These are phyloP conservation scores for Sporodiniella umbellata DNA, from an alignment of 371 early-diverging fungal genomes.

Conservation along the genomic window DNA sequence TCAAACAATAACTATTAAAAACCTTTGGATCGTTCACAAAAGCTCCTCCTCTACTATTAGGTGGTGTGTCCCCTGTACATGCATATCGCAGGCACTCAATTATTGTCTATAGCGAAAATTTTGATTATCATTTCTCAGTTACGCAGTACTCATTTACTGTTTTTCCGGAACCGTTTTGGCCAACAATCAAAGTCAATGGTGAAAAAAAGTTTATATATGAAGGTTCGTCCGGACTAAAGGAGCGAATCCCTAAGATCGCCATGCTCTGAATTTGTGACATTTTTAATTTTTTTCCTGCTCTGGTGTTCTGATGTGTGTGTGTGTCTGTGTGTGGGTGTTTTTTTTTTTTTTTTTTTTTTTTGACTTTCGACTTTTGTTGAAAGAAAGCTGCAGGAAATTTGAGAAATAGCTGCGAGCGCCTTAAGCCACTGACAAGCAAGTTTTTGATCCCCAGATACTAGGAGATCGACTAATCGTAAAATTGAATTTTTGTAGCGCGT, in stretches of 20 bases:
- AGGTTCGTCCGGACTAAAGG: conserved; percentile 84
- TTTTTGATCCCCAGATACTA: too few species aligned
- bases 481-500: too few species aligned
- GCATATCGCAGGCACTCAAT: conserved; percentile 98
- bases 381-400: too few species aligned
- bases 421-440: too few species aligned
- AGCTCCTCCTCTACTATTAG: conserved; percentile 87
- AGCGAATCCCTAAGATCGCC: conserved; percentile 91
- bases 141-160: conserved; percentile 53
- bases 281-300: background rate
- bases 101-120: conserved; percentile 73
- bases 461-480: too few species aligned
- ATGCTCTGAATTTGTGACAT: conserved; percentile 85
- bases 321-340: too few species aligned
- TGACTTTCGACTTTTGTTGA: too few species aligned
- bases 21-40: conserved; percentile 99
- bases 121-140: too few species aligned
- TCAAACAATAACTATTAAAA: too few species aligned
- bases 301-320: too few species aligned
- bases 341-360: too few species aligned
- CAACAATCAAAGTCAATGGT: conserved; percentile 98
- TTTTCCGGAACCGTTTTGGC: conserved; percentile 98
- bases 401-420: too few species aligned
- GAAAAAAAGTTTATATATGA: conserved; percentile 87
- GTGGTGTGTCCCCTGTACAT: conserved; percentile 96